These are phyloP conservation scores for Cnidoscolus chayamansa DNA, from an alignment of 441 rosid genomes.

Conservation along the genomic window DNA sequence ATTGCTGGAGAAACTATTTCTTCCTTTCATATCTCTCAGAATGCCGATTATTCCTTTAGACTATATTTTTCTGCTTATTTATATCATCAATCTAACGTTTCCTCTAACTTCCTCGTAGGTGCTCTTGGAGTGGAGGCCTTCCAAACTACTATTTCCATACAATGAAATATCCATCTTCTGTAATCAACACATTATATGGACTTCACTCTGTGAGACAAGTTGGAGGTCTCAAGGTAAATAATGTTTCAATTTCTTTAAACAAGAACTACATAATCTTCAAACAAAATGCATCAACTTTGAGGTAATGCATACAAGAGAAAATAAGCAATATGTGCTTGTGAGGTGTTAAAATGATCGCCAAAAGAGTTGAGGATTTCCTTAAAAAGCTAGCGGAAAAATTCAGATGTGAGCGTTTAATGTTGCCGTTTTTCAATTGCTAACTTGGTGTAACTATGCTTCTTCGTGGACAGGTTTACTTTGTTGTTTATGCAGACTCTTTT, in stretches of 20 bases:
- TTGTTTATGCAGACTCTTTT: conserved; percentile 41
- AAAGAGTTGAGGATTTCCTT: background rate
- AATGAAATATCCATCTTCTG: conserved; percentile 28
- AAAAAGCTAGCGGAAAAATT: background rate
- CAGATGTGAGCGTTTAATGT: background rate
- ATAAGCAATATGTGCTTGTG: background rate
- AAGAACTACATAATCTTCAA: background rate
- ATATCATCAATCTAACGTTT: background rate
- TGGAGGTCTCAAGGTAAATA: conserved; percentile 40
- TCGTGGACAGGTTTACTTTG: conserved; percentile 45
- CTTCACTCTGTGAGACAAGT: conserved; percentile 42
- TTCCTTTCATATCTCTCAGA: too few relatives aligned
- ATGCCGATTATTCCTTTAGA: too few relatives aligned
- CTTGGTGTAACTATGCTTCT: background rate
- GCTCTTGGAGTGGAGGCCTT: conserved; percentile 33
- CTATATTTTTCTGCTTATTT: background rate
- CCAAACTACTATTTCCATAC: conserved; percentile 43
- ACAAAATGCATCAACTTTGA: background rate
- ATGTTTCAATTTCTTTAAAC: background rate
- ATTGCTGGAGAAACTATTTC: background rate
- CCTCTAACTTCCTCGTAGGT: conserved; percentile 27
- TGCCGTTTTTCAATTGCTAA: background rate
- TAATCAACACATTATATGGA: conserved; percentile 42
- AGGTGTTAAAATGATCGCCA: background rate
- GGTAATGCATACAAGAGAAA: background rate